These are phyloP conservation scores for Calonectria naviculata DNA, from an alignment of 2,329 filamentous ascomycete genomes.

Conservation along the genomic window DNA sequence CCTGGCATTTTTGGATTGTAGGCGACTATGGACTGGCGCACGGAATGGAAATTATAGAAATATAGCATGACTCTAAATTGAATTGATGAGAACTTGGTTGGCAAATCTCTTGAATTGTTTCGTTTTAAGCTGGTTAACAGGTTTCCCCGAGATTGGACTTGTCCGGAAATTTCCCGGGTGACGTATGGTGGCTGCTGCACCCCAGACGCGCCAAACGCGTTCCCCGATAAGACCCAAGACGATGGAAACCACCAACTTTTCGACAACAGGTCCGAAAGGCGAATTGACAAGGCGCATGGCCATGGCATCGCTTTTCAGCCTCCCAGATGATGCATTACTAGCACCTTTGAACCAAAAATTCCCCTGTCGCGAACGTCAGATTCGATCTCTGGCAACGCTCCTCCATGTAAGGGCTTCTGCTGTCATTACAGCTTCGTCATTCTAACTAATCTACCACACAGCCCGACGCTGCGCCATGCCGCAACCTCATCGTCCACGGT, in stretches of 20 bases:
- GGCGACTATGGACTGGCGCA: constrained; percentile 20
- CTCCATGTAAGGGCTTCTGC: constrained; percentile 54
- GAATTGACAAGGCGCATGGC: neutral
- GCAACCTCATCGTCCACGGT: constrained; percentile 84
- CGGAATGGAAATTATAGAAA: neutral
- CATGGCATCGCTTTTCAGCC: constrained; percentile 58
- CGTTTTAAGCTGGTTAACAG: neutral
- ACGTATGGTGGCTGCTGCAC: constrained; percentile 29
- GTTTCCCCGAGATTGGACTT: neutral
- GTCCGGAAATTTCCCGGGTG: constrained; percentile 41
- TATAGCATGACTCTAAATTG: neutral
- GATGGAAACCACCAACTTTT: constrained; percentile 21
- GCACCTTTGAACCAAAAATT: constrained; percentile 59
- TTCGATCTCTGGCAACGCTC: constrained; percentile 67
- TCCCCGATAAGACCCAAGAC: constrained; percentile 23
- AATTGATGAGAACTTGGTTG: neutral
- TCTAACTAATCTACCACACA: constrained; percentile 45
- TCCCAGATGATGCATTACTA: constrained; percentile 64
- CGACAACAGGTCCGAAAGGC: neutral
- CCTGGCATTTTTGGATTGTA: constrained; percentile 19
- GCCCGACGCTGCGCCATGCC: constrained; percentile 75
- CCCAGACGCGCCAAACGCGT: constrained; percentile 43
- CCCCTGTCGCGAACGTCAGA: constrained; percentile 69
- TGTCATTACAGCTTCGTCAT: neutral
- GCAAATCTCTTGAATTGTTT: neutral